A percentile compares a stretch with the other conserved stretches of the same genome.
phyloP scores from a whole-genome alignment of 495 filamentous ascomycete genomes.

The Lentithecium fluviatile region DNA sequence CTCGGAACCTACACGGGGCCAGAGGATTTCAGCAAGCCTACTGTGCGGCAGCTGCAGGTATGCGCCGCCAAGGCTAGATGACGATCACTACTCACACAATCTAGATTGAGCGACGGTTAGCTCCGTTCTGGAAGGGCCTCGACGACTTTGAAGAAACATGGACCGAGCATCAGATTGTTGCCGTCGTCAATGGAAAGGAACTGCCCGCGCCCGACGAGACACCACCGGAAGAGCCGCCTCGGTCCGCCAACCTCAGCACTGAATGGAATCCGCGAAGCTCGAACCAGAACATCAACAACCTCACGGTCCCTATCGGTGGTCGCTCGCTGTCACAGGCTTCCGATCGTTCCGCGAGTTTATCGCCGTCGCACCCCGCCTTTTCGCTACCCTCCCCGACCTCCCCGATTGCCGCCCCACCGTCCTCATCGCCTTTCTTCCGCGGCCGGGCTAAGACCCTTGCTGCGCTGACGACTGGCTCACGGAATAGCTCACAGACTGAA shows the following conservation, averaged over 20 bases:
- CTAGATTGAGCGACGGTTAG: slow-evolving; percentile 87
- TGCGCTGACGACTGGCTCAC: slow-evolving; percentile 68
- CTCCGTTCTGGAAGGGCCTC: slow-evolving; percentile 92
- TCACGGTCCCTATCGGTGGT: slow-evolving; percentile 74
- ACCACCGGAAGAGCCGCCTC: slow-evolving; percentile 60
- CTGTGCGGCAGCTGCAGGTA: slow-evolving; percentile 93
- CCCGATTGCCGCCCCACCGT: slow-evolving; percentile 45
- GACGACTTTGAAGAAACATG: slow-evolving; percentile 85
- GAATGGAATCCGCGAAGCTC: slow-evolving; percentile 46
- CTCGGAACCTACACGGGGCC: slow-evolving; percentile 87
- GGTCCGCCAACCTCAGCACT: slow-evolving; percentile 41
- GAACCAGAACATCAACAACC: slow-evolving; percentile 55
- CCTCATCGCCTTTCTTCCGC: slow-evolving; percentile 65
- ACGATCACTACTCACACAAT: slow-evolving; percentile 8
- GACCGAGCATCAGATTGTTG: slow-evolving; percentile 91
- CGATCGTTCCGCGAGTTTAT: slow-evolving; percentile 56
- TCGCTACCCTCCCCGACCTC: slow-evolving; percentile 52
- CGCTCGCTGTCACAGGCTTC: slow-evolving; percentile 75
- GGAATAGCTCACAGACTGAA: slow-evolving; percentile 66
- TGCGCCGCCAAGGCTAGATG: slow-evolving; percentile 15
- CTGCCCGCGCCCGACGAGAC: slow-evolving; percentile 82
- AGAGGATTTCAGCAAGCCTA: slow-evolving; percentile 88
- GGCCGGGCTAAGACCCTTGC: slow-evolving; percentile 81
- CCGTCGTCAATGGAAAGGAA: slow-evolving; percentile 79
- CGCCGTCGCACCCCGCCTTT: slow-evolving; percentile 50